phyloP scores from a whole-genome alignment of 257 asterid genomes.

The Solanum gandarillasii region DNA sequence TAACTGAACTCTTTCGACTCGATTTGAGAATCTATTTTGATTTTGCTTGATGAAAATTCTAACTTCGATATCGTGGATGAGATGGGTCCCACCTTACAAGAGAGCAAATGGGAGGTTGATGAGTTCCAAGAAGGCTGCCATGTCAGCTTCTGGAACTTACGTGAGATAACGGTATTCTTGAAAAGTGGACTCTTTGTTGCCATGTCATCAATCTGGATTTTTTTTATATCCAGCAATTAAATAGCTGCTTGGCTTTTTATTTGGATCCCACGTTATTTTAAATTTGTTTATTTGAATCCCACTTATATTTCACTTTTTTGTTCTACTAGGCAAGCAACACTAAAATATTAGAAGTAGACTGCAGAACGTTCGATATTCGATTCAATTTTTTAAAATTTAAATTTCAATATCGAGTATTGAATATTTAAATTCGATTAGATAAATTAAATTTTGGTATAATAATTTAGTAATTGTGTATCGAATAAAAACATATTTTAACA shows the following conservation, averaged over 20 bases:
- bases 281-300: background rate
- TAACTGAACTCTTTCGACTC: too few relatives aligned
- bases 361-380: too few relatives aligned
- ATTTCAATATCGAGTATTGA: too few relatives aligned
- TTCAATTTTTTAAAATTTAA: background rate
- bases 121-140: conserved; percentile 27
- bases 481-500: background rate
- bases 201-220: background rate
- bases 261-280: background rate
- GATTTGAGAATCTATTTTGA: too few relatives aligned
- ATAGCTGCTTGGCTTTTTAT: background rate
- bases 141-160: conserved; percentile 20
- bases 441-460: background rate
- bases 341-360: background rate
- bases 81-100: background rate
- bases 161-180: conserved; percentile 29
- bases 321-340: background rate
- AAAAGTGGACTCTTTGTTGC: conserved; percentile 5
- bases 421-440: background rate
- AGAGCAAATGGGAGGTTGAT: background rate
- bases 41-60: background rate
- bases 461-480: background rate
- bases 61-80: background rate
- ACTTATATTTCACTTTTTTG: background rate
- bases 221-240: background rate